Evolutionary conservation across 2,329 filamentous ascomycete species (phyloP), one percentile per base, ranked within the genome.

Genomic region (Trichoderma sp.): DNA sequence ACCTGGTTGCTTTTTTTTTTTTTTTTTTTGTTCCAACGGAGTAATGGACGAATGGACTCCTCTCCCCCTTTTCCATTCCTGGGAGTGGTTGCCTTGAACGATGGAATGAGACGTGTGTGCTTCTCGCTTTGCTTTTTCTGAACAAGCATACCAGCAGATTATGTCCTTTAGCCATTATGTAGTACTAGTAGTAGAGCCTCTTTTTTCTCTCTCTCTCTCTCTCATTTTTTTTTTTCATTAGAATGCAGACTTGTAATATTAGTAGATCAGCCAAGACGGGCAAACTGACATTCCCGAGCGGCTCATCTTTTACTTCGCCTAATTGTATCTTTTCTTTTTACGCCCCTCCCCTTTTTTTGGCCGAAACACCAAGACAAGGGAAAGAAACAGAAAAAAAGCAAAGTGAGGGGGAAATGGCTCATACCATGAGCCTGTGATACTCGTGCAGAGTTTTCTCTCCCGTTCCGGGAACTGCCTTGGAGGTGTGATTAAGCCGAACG

Each of bases 41-140:
- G 34, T 57, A 34, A 57, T 65, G 34, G 61, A 48, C 32, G 61
- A 22, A 45, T 45, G 32, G 60, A 39, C 32, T 37, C 52, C 45
- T 34, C 17, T 34, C 45, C 59, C 59, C 19, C 8, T 48, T 48
- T 60, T 25, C 34, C 27, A 13, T 35, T 27, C 27, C 15, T 0
- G 45, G 59, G 45, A 19, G 32, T 63, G 13, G 32, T 22, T n/a
- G 7, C 48, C 22, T 63, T 34, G 19, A 52, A 63, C 34, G 59
- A 63, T 39, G 32, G 45, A 37, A 65, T 48, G 37, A 65, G 61
- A 48, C 29, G 61, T 57, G 61, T 37, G 17, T 53, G 17, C 37
- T 45, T 59, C 17, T 17, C 32, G 42, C n/a, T 27, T 50, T 63
- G 25, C 22, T 37, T 32, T 39, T 19, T 59, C 5, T 42, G 19